Evolutionary conservation across 2,329 filamentous ascomycete genomes (phyloP).

Genomic region (Aspergillus novoparasiticus): DNA sequence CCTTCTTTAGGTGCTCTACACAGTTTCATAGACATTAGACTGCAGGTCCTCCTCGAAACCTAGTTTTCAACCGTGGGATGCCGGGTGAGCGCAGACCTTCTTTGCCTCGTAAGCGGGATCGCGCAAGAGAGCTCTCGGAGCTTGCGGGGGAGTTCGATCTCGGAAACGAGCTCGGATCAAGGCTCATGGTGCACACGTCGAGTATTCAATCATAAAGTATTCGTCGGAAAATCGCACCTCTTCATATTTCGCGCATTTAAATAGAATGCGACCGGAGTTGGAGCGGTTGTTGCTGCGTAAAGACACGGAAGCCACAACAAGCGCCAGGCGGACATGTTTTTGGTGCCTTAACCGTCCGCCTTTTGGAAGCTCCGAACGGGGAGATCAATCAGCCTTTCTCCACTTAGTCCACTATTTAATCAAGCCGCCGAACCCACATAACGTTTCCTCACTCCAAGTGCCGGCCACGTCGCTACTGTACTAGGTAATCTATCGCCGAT

Average conservation of each 20-base stretch:
- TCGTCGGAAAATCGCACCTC: slow-evolving; percentile 26
- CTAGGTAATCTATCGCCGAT: background rate
- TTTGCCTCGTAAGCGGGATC: slow-evolving; percentile 76
- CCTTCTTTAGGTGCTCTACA: slow-evolving; percentile 51
- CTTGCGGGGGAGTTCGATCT: slow-evolving; percentile 70
- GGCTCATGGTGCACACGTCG: slow-evolving; percentile 44
- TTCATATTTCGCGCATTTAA: slow-evolving; percentile 40
- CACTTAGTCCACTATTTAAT: slow-evolving; percentile 1
- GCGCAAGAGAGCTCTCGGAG: slow-evolving; percentile 78
- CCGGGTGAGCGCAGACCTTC: slow-evolving; percentile 61
- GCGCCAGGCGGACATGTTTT: slow-evolving; percentile 18
- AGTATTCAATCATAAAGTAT: slow-evolving; percentile 24
- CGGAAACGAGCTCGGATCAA: slow-evolving; percentile 45
- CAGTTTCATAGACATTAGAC: background rate
- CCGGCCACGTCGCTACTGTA: background rate
- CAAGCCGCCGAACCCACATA: slow-evolving; percentile 2
- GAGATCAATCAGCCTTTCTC: slow-evolving; percentile 5
- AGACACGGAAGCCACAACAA: slow-evolving; percentile 13
- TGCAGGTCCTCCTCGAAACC: background rate
- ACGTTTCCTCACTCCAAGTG: background rate
- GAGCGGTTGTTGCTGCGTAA: slow-evolving; percentile 9
- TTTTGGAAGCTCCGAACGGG: slow-evolving; percentile 14
- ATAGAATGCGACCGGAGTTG: slow-evolving; percentile 7
- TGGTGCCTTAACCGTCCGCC: slow-evolving; percentile 8
- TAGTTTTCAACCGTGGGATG: background rate